These are phyloP conservation scores for Alternaria conjuncta DNA, from an alignment of 2,329 filamentous ascomycete species.

Conservation along the genomic window DNA sequence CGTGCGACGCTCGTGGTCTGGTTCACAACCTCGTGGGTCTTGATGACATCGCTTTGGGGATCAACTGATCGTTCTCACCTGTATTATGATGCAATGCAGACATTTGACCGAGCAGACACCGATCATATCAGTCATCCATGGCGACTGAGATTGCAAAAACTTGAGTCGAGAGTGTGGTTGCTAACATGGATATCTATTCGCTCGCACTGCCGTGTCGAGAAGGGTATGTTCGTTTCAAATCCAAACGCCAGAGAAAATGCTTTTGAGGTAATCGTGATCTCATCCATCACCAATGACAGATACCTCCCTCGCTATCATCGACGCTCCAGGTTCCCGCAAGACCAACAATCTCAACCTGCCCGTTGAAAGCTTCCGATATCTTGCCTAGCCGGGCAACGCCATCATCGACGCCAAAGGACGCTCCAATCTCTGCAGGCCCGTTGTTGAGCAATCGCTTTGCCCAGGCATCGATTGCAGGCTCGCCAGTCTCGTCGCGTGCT, in stretches of 20 bases:
- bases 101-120: background rate
- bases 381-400: slow-evolving; percentile 58
- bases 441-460: slow-evolving; percentile 64
- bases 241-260: slow-evolving; percentile 4
- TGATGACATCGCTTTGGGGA: background rate
- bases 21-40: background rate
- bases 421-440: slow-evolving; percentile 48
- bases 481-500: slow-evolving; percentile 92
- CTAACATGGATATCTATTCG: background rate
- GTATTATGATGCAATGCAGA: slow-evolving; percentile 4
- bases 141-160: background rate
- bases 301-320: slow-evolving; percentile 75
- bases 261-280: background rate
- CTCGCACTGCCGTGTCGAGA: background rate
- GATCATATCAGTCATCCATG: background rate
- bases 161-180: background rate
- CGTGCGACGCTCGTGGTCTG: background rate
- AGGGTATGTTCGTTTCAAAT: slow-evolving; percentile 3
- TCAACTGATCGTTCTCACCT: background rate
- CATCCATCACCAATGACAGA: slow-evolving; percentile 24
- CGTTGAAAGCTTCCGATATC: slow-evolving; percentile 60
- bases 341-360: slow-evolving; percentile 67
- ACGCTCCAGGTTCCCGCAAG: slow-evolving; percentile 88
- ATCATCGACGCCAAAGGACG: slow-evolving; percentile 16
- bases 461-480: slow-evolving; percentile 80